Evolutionary conservation across 2,329 filamentous ascomycete genomes (phyloP).

Genomic region (Ascomycota sp.): DNA sequence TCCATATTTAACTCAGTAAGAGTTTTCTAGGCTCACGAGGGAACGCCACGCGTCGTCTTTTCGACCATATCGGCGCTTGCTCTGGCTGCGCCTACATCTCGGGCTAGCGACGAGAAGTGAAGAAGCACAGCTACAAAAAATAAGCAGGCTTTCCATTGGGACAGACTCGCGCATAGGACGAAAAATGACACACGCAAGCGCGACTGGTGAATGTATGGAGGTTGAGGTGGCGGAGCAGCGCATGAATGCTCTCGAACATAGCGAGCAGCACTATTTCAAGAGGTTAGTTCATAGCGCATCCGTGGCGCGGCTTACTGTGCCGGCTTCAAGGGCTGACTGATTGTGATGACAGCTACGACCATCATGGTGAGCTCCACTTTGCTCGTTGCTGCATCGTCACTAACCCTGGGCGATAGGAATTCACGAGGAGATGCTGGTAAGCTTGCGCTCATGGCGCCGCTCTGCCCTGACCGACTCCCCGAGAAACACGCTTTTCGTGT

Average conservation of each 20-base stretch:
- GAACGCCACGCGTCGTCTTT: too few relatives aligned
- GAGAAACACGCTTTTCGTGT: background rate
- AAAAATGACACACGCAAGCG: slow-evolving; percentile 7
- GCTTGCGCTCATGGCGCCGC: slow-evolving; percentile 14
- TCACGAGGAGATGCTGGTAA: slow-evolving; percentile 92
- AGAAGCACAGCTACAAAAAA: too few relatives aligned
- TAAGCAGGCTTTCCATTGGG: too few relatives aligned
- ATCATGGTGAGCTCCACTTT: slow-evolving; percentile 47
- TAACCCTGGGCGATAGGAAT: slow-evolving; percentile 37
- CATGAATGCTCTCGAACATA: slow-evolving; percentile 62
- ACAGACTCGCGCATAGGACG: too few relatives aligned
- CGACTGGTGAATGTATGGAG: slow-evolving; percentile 32
- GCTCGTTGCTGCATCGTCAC: slow-evolving; percentile 8
- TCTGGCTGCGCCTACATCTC: too few relatives aligned
- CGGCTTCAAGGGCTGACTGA: slow-evolving; percentile 12
- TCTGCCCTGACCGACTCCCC: background rate
- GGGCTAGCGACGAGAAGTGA: too few relatives aligned
- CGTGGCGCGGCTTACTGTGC: background rate
- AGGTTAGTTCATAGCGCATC: slow-evolving; percentile 31
- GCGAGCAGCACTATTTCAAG: slow-evolving; percentile 98
- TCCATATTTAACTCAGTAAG: too few relatives aligned
- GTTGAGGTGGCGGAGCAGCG: slow-evolving; percentile 36
- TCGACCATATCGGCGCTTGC: too few relatives aligned
- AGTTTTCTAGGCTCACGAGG: too few relatives aligned
- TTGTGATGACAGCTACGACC: slow-evolving; percentile 53